Base-by-base conservation (phyloP, 1,284 basidiomycete genomes). In the Malassezia globosa region DNA sequence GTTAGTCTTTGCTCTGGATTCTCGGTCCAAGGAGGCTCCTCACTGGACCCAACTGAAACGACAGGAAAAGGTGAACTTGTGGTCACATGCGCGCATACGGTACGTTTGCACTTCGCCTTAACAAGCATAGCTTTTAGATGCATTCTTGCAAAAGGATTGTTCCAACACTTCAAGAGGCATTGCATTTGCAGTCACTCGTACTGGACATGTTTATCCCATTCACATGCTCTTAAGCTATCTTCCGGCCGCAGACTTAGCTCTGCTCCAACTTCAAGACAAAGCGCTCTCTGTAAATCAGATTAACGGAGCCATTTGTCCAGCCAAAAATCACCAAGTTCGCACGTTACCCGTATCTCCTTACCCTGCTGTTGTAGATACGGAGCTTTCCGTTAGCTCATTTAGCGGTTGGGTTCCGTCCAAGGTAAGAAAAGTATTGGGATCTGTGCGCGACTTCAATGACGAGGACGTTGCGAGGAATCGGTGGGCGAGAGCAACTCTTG, bases 271-370 rank as follows among this genome's bases (percentile, higher is more conserved):
- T 37, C 45, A 51, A 38, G 51, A 55, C 34, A 37, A 60, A 38
- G 53, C 62, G 42, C 22, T 65, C 25, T 21, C 46, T 16, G 31
- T 61, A 33, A 53, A 56, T 33, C 43, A 50, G 22, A 29, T 25
- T 4, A 23, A 42, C 1, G 19, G 22, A 5, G 13, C 26, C 3
- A 5, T 46, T 8, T 22, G n/a, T 11, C 39, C 45, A 0, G 45
- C 42, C 4, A n/a, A 36, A 4, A 43, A 35, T 11, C 46, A 51
- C 1, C 46, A 77, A 14, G 73, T 69, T 1, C 55, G 73, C 11
- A 75, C 80, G 0, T 75, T 84, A 0, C 81, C 82, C 1, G 73
- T 84, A 18, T 82, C 80, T 13, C 82, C 81, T 1, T 84, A 83
- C 63, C 82, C 82, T 0, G 77, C 76, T 2, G 76, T 75, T 0